A percentile compares a stretch with the other conserved stretches of the same genome.
Evolutionary conservation across 352 stramenopile species (phyloP).

Genomic region (Pseudoperonospora humuli): DNA sequence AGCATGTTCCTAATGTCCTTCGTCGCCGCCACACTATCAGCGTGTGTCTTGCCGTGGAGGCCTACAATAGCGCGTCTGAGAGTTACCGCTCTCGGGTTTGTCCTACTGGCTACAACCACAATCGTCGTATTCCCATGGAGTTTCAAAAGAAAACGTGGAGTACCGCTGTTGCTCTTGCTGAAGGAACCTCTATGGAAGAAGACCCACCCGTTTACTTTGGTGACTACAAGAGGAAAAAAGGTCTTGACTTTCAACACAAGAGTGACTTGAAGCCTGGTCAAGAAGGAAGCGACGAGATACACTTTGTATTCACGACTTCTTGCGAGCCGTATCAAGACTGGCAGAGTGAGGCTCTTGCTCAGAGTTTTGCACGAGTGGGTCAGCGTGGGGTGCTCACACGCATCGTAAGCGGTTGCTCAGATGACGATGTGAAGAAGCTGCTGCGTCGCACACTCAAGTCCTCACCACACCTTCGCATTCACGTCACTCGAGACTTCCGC

Average conservation of each 20-base stretch:
- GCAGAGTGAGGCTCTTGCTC: constrained; percentile 62
- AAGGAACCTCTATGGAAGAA: constrained; percentile 20
- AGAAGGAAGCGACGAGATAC: constrained; percentile 45
- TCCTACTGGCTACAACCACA: constrained; percentile 59
- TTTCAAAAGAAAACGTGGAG: constrained; percentile 30
- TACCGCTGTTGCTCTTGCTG: constrained; percentile 40
- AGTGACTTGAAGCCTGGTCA: constrained; percentile 26
- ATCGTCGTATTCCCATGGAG: constrained; percentile 60
- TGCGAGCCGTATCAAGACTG: constrained; percentile 59
- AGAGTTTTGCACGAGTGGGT: constrained; percentile 50
- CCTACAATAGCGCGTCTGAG: constrained; percentile 63
- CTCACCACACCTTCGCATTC: constrained; percentile 40
- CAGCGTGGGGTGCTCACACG: constrained; percentile 60
- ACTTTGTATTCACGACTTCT: constrained; percentile 72
- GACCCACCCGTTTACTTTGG: constrained; percentile 36
- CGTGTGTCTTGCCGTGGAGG: constrained; percentile 51
- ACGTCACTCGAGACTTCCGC: constrained; percentile 50
- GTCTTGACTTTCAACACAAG: background rate
- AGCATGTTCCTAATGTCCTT: constrained; percentile 71
- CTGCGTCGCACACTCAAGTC: constrained; percentile 26
- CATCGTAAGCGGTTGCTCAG: constrained; percentile 56
- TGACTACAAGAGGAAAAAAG: constrained; percentile 38
- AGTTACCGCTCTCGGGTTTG: constrained; percentile 48
- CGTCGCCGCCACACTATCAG: constrained; percentile 68
- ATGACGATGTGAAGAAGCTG: constrained; percentile 33